Conservation (phyloP, 179 eudicot species). For the Gypsophila paniculata region DNA sequence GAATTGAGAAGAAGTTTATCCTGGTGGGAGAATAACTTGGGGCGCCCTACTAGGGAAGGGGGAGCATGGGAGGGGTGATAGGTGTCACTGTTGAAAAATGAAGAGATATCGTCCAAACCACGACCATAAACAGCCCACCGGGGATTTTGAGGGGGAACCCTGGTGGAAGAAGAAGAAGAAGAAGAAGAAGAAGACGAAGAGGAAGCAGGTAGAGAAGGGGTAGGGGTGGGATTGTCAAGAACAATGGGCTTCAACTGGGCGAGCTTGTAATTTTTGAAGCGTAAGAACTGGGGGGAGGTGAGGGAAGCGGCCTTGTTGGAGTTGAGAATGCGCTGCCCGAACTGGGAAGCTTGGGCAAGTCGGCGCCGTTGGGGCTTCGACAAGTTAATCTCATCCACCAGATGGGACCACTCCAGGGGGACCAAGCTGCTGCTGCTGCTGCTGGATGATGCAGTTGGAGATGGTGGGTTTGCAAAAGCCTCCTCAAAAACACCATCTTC, state of each 20-base stretch:
- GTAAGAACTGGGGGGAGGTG: conserved; percentile 41
- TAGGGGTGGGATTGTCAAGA: conserved; percentile 49
- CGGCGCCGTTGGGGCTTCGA: conserved; percentile 76
- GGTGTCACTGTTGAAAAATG: conserved; percentile 51
- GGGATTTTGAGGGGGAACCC: conserved; percentile 74
- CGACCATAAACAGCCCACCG: conserved; percentile 82
- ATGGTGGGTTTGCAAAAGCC: conserved; percentile 26
- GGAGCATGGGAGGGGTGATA: conserved; percentile 63
- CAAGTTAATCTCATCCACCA: conserved; percentile 59
- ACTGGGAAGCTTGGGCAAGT: conserved; percentile 60
- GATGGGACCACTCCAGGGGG: conserved; percentile 65
- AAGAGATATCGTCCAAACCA: conserved; percentile 73
- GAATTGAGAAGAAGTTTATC: conserved; percentile 61
- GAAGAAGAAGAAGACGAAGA: background rate
- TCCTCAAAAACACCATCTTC: conserved; percentile 86
- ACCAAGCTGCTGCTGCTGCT: conserved; percentile 51
- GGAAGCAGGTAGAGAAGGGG: background rate
- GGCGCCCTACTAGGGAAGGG: conserved; percentile 61
- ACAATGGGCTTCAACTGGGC: conserved; percentile 59
- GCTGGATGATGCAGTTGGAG: background rate
- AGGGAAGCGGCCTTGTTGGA: conserved; percentile 33
- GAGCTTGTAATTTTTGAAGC: conserved; percentile 44
- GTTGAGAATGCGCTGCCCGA: conserved; percentile 48
- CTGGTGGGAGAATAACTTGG: conserved; percentile 66
- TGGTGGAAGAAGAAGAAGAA: background rate